These are phyloP conservation scores for Fusarium sp. DNA, from an alignment of 2,329 filamentous ascomycete species.

Conservation along the genomic window DNA sequence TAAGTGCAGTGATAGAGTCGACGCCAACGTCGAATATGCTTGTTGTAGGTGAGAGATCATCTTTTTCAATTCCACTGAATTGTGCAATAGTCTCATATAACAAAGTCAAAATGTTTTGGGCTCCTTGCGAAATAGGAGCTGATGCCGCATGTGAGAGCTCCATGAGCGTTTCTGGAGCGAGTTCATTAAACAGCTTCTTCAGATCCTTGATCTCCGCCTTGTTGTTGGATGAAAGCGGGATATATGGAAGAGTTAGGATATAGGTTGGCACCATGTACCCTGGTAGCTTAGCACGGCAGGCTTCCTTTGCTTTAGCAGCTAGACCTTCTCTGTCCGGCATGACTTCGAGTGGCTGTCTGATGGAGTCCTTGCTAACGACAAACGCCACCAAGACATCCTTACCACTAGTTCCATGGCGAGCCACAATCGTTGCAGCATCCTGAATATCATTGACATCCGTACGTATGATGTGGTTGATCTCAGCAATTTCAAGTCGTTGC, in stretches of 20 bases:
- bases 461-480: slow-evolving; percentile 88
- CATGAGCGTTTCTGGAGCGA: slow-evolving; percentile 72
- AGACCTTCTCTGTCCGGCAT: slow-evolving; percentile 53
- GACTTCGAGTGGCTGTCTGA: slow-evolving; percentile 33
- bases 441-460: slow-evolving; percentile 66
- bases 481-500: slow-evolving; percentile 87
- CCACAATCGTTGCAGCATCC: slow-evolving; percentile 81
- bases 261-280: slow-evolving; percentile 93
- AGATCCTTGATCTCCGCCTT: slow-evolving; percentile 83
- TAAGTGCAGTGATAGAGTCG: slow-evolving; percentile 86
- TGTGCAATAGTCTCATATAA: slow-evolving; percentile 67
- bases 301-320: slow-evolving; percentile 62
- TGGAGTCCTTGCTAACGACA: slow-evolving; percentile 53
- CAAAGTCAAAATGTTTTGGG: slow-evolving; percentile 54
- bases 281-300: slow-evolving; percentile 78
- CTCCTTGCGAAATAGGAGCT: slow-evolving; percentile 46
- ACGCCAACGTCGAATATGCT: slow-evolving; percentile 89
- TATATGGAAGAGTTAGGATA: slow-evolving; percentile 74
- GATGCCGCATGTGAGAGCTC: slow-evolving; percentile 56
- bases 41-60: slow-evolving; percentile 63
- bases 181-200: slow-evolving; percentile 70
- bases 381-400: slow-evolving; percentile 89
- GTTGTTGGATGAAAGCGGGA: slow-evolving; percentile 89
- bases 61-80: slow-evolving; percentile 60
- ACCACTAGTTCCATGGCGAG: slow-evolving; percentile 75